phyloP scores from a whole-genome alignment of 306 rosid genomes.

The Inga laurina region DNA sequence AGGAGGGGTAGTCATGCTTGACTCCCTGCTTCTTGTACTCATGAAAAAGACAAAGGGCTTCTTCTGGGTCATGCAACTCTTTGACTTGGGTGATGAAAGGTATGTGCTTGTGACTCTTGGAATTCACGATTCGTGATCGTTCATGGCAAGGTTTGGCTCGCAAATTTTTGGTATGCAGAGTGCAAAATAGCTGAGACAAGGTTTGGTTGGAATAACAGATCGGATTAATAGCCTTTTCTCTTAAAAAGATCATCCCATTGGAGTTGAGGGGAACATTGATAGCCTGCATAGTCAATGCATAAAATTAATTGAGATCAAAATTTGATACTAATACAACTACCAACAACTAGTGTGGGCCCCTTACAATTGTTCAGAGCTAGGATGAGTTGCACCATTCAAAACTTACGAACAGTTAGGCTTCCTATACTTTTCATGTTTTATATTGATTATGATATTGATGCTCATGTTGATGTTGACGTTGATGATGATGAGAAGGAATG shows the following conservation, averaged over 20 bases:
- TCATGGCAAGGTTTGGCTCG: conserved; percentile 14
- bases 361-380: neutral
- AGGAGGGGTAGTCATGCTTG: conserved; percentile 82
- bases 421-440: neutral
- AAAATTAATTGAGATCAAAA: neutral
- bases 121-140: conserved; percentile 24
- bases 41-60: conserved; percentile 69
- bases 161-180: conserved; percentile 25
- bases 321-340: neutral
- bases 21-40: conserved; percentile 59
- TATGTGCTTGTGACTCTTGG: conserved; percentile 43
- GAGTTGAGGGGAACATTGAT: neutral
- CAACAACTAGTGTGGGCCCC: neutral
- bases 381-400: neutral
- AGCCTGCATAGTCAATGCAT: neutral
- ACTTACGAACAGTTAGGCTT: neutral
- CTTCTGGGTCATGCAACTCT: conserved; percentile 49
- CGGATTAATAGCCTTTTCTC: conserved; percentile 30
- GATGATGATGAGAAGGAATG: neutral
- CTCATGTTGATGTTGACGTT: too few relatives aligned
- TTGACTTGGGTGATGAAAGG: conserved; percentile 69
- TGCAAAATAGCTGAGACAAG: conserved; percentile 16
- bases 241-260: conserved; percentile 38
- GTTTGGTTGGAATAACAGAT: conserved; percentile 25
- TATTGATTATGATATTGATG: too few relatives aligned